These are phyloP conservation scores for Penicillium chermesinum DNA, from an alignment of 495 filamentous ascomycete species.

Conservation along the genomic window DNA sequence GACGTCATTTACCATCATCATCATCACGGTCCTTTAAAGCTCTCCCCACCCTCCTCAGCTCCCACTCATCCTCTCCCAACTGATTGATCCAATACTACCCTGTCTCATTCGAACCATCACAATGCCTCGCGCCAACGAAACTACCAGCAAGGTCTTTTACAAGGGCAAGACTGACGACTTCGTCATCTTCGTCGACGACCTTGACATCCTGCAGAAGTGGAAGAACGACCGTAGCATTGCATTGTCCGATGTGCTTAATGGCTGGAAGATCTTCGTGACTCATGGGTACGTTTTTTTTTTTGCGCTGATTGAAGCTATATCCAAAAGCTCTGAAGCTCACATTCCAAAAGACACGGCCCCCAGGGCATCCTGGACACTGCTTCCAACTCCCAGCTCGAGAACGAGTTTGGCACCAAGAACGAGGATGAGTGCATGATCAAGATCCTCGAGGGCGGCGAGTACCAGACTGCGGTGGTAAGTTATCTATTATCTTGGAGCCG, in stretches of 20 bases:
- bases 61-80: background rate
- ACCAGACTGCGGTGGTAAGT: constrained; percentile 65
- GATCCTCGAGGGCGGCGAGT: constrained; percentile 71
- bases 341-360: constrained; percentile 64
- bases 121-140: constrained; percentile 77
- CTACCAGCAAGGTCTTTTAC: constrained; percentile 79
- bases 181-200: constrained; percentile 79
- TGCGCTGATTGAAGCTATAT: no score
- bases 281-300: constrained; percentile 89
- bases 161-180: constrained; percentile 87
- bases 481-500: no score
- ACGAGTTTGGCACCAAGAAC: constrained; percentile 77
- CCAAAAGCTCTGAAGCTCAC: background rate
- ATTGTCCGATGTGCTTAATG: constrained; percentile 75
- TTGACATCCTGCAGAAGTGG: constrained; percentile 72
- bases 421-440: constrained; percentile 72
- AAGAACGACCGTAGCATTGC: constrained; percentile 71
- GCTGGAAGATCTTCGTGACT: constrained; percentile 86
- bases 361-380: constrained; percentile 75
- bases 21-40: constrained; percentile 13
- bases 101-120: constrained; percentile 12
- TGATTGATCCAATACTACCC: constrained; percentile 1
- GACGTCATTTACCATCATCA: constrained; percentile 32
- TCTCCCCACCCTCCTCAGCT: constrained; percentile 1
- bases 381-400: constrained; percentile 66